phyloP scores from a whole-genome alignment of 306 rosid genomes.

The Rosa chinensis region DNA sequence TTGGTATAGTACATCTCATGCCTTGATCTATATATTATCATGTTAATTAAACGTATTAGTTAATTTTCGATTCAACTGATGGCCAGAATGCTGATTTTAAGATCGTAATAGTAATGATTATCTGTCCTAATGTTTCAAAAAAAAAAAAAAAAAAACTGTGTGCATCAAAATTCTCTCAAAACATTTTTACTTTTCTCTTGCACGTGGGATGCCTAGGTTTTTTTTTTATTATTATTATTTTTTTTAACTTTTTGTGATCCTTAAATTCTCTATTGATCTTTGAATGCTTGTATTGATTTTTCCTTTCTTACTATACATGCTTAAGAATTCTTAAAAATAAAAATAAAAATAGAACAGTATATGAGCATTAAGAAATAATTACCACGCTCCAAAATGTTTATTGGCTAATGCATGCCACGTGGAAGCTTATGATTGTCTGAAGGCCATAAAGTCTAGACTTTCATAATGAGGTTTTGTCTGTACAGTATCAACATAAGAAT shows the following conservation, averaged over 20 bases:
- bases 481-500: slow-evolving; percentile 8
- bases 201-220: slow-evolving; percentile 45
- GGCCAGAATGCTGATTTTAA: too few relatives aligned
- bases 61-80: too few relatives aligned
- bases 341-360: not conserved
- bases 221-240: not conserved
- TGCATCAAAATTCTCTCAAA: not conserved
- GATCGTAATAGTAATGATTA: too few relatives aligned
- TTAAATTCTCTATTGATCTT: slow-evolving; percentile 14
- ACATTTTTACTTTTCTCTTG: slow-evolving; percentile 6
- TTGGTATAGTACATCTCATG: too few relatives aligned
- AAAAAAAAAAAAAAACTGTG: too few relatives aligned
- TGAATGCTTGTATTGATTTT: slow-evolving; percentile 13
- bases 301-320: not conserved
- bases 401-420: not conserved
- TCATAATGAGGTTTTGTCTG: not conserved
- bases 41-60: too few relatives aligned
- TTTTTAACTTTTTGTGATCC: not conserved
- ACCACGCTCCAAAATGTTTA: not conserved
- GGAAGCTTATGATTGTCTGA: not conserved
- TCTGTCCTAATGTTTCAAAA: too few relatives aligned
- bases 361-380: not conserved
- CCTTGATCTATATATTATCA: too few relatives aligned
- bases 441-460: not conserved
- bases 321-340: not conserved